Evolutionary conservation across 148 eudicot genomes (phyloP), one percentile per base, ranked within the genome.

Genomic region (Arctostaphylos glauca): DNA sequence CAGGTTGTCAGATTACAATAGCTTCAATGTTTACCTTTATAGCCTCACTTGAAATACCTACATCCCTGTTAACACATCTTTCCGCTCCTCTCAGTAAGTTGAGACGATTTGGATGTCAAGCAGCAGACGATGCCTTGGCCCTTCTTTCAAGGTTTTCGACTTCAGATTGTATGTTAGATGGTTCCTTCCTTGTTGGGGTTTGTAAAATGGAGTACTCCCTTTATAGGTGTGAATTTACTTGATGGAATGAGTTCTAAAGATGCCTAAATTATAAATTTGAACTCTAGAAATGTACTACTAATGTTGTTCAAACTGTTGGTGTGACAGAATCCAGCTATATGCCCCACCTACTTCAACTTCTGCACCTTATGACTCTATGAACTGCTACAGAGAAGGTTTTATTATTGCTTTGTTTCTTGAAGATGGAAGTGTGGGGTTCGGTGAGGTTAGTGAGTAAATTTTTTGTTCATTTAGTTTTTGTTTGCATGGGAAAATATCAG

Each of bases 361-460:
- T 73, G 77, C 52, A 43, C 41, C 76, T 79, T 48, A 84, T 78
- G 83, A 62, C 76, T 41, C 78, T 58, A 53, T 89, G 58, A 74
- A 70, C 79, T 87, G 82, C 86, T 87, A 90, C 64, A 88, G 97
- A 86, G 91, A 93, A 90, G 99, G 99, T 73, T 94, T 90, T 83
- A 82, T 97, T 62, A 71, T 97, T 87, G 84, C 88, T 58, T 78
- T 97, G 82, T 83, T 85, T 67, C 96, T 97, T 87, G 94, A 94
- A 83, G 97, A 93, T 88, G 99, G 99, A 86, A 92, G 90, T 83
- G 78, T 82, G 86, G 98, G 98, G 52, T 89, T 82, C 87, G 99
- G 99, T 53, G 99, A 97, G 97, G 99, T 94, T 81, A 91, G 90
- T 81, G 52, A 62, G 9, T 55, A 31, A 19, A 46, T 74, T n/a